Conservation (phyloP, 2,329 filamentous ascomycete species). For the Aspergillus bombycis region DNA sequence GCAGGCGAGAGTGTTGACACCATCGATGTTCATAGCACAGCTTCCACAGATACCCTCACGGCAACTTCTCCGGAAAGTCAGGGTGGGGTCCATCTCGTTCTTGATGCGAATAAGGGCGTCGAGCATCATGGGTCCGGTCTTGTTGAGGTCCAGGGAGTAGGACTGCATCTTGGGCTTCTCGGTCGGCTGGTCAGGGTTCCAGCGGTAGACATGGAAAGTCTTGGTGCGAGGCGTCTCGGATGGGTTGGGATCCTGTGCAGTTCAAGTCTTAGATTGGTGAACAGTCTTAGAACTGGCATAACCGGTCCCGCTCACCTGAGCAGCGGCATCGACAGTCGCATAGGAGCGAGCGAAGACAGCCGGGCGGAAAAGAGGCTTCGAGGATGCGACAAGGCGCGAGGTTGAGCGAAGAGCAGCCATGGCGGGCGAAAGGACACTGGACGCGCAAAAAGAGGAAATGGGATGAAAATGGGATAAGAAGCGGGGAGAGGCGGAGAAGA, state of each 20-base stretch:
- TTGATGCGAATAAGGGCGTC: conserved; percentile 97
- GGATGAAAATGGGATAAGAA: conserved; percentile 1
- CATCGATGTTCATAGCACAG: conserved; percentile 99
- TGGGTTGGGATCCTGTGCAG: conserved; percentile 63
- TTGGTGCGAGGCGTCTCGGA: conserved; percentile 69
- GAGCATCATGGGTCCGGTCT: conserved; percentile 98
- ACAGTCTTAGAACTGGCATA: conserved; percentile 37
- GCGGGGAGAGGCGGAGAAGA: conserved; percentile 9
- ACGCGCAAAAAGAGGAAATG: conserved; percentile 14
- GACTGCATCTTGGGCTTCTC: conserved; percentile 95
- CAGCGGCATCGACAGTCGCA: conserved; percentile 49
- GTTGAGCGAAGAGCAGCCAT: conserved; percentile 55
- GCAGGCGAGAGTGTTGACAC: conserved; percentile 95
- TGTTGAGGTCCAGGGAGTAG: conserved; percentile 95
- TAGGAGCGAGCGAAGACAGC: conserved; percentile 48
- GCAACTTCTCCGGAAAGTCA: conserved; percentile 95
- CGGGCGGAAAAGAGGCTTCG: conserved; percentile 47
- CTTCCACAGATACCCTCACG: conserved; percentile 98
- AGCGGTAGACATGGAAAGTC: conserved; percentile 98
- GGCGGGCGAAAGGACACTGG: conserved; percentile 23
- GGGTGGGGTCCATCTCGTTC: conserved; percentile 95
- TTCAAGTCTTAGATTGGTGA: conserved; percentile 60
- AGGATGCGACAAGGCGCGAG: conserved; percentile 48
- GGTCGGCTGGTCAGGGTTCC: conserved; percentile 90
- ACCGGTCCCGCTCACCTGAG: conserved; percentile 31